Conservation (phyloP, 441 rosid species). For the Populus hybrid region DNA sequence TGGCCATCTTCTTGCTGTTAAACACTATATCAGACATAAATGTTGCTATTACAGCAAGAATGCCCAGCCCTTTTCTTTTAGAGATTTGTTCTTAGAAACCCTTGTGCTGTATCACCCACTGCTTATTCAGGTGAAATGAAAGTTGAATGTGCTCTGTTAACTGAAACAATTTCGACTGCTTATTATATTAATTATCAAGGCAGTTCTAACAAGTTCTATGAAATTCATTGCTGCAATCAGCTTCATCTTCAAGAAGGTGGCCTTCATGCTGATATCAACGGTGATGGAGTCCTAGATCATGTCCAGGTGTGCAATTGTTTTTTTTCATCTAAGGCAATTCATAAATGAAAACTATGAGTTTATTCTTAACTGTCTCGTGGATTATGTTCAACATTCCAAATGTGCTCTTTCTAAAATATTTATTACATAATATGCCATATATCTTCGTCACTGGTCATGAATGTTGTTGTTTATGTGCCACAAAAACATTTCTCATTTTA, state of each 20-base stretch:
- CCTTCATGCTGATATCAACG: conserved; percentile 98
- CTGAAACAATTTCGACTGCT: neutral
- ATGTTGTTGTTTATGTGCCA: neutral
- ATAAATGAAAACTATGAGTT: neutral
- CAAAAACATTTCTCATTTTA: neutral
- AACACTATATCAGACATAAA: neutral
- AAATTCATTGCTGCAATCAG: conserved; percentile 39
- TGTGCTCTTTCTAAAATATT: neutral
- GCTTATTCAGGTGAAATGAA: neutral
- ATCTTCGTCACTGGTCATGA: neutral
- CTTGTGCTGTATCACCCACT: neutral
- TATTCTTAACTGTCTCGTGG: neutral
- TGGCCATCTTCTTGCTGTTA: neutral
- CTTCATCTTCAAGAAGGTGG: conserved; percentile 98
- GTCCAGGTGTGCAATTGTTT: conserved; percentile 64
- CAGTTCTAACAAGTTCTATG: conserved; percentile 10
- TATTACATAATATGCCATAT: neutral
- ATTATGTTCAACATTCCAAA: neutral
- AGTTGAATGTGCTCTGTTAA: neutral
- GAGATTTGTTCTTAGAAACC: neutral
- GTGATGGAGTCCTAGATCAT: conserved; percentile 99
- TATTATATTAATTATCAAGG: neutral
- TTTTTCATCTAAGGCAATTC: conserved; percentile 1
- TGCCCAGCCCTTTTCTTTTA: neutral
- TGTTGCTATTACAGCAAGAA: neutral